Percentiles rank a stretch among this genome's conserved stretches.
phyloP scores from a whole-genome alignment of 129 eudicot genomes.

The Gnaphalium uliginosum region DNA sequence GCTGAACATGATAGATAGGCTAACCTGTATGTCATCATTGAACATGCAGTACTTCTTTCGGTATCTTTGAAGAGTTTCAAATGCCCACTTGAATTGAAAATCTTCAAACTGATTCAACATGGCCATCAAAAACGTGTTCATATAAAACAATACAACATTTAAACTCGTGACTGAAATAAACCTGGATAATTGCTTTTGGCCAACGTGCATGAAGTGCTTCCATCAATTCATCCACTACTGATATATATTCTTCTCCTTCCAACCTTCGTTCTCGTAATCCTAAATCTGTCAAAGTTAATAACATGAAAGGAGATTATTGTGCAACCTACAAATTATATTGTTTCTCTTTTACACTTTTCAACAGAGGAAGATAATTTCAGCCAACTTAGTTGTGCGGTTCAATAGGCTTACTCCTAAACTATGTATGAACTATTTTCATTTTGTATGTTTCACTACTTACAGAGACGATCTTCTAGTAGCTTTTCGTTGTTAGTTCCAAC shows the following conservation, averaged over 20 bases:
- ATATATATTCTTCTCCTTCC: conserved; percentile 93
- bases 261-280: conserved; percentile 88
- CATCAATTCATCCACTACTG: conserved; percentile 91
- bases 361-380: not conserved
- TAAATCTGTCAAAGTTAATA: conserved; percentile 57
- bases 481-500: conserved; percentile 94
- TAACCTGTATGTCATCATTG: conserved; percentile 95
- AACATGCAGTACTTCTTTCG: conserved; percentile 89
- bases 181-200: conserved; percentile 99
- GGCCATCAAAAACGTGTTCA: conserved; percentile 6
- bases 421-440: not conserved
- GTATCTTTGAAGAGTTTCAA: conserved; percentile 88
- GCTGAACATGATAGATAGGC: conserved; percentile 12
- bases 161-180: conserved; percentile 23
- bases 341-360: conserved; percentile 6
- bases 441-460: conserved; percentile 52
- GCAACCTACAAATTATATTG: not conserved
- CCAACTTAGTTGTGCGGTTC: not conserved
- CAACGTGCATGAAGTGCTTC: conserved; percentile 95
- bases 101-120: conserved; percentile 80
- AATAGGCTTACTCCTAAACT: not conserved
- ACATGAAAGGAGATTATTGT: conserved; percentile 20
- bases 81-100: conserved; percentile 98
- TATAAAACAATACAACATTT: not conserved
- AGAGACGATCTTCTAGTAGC: conserved; percentile 88